A percentile compares a stretch with the other conserved stretches of the same genome.
These are phyloP conservation scores for Ophiosphaerella narmari DNA, from an alignment of 2,329 filamentous ascomycete species.

Conservation along the genomic window DNA sequence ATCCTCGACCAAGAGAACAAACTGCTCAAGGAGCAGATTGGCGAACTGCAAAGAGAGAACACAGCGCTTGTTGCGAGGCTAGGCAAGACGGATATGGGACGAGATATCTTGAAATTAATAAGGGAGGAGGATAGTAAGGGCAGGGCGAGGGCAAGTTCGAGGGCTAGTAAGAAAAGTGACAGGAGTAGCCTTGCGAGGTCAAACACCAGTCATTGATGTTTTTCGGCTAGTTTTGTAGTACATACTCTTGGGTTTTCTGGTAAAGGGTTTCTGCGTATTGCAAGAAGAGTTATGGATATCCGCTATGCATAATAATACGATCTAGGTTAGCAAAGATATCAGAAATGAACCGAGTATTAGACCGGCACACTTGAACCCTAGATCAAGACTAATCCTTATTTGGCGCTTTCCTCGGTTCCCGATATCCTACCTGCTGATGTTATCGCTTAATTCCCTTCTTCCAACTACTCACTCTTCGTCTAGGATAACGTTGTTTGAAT, in stretches of 20 bases:
- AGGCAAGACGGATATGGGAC: constrained; percentile 46
- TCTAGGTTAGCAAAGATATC: too few species aligned
- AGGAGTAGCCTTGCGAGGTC: constrained; percentile 13
- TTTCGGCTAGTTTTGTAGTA: not conserved
- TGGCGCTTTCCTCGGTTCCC: too few species aligned
- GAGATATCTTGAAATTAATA: constrained; percentile 37
- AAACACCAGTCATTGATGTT: constrained; percentile 5
- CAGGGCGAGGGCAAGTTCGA: constrained; percentile 31
- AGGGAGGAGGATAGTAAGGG: constrained; percentile 33
- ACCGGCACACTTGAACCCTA: too few species aligned
- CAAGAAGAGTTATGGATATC: too few species aligned
- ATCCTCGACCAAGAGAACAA: constrained; percentile 56
- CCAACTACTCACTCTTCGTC: too few species aligned
- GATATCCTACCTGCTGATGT: too few species aligned
- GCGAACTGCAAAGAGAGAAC: constrained; percentile 63
- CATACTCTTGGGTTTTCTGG: not conserved
- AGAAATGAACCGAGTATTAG: too few species aligned
- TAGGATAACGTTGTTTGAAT: too few species aligned
- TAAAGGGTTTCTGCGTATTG: too few species aligned
- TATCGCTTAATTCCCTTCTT: too few species aligned
- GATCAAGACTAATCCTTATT: too few species aligned
- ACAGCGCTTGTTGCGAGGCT: constrained; percentile 54
- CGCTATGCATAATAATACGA: too few species aligned
- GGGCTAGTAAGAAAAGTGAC: constrained; percentile 19
- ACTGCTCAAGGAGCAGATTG: constrained; percentile 57